Evolutionary conservation across 495 filamentous ascomycete species (phyloP), one percentile per base, ranked within the genome.

Genomic region (Penicillium bovifimosum): DNA sequence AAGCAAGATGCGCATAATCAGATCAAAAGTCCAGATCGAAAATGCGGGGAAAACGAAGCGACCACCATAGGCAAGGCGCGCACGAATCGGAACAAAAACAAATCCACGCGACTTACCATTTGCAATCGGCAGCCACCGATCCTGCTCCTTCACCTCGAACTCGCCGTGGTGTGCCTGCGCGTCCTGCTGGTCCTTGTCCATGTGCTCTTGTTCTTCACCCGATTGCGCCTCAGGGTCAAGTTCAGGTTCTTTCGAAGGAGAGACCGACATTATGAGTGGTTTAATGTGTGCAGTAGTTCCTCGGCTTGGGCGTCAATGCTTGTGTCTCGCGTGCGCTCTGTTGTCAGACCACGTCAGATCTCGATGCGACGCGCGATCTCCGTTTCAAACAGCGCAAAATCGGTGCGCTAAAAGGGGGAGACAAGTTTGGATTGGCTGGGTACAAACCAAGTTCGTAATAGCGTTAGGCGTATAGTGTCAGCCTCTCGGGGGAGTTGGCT

Each of bases 71-170:
- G 74, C 64, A 73, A 74, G 73, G 73, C 68, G 78, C 76, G 78
- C 70, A 74, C 76, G 80, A 80, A 80, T 79, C 72, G 77, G 65
- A 72, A 67, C 66, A 61, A 68, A 67, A 68, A 71, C 61, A 72
- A 64, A 72, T 76, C 76, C 75, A 78, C 72, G 66, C 70, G 72
- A 91, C 88, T 83, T 83, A 98, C 93, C 93, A 91, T 98, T 98
- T 77, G 93, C 93, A 84, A 98, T 98, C 75, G 93, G 93, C 72
- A 98, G 85, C 93, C 93, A 98, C 80, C 93, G 79, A 77, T 98
- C 93, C 74, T 98, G 93, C 74, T 98, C 93, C 79, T 98, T 98
- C 73, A 98, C 95, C 76, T 98, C 93, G 71, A 97, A 96, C 76
- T 97, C 93, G 78, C 80, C 80, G 68, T 79, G 48, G 18, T 50